Evolutionary conservation across 1,139 yeast species (phyloP).

Genomic region (Martiniozyma asiatica): DNA sequence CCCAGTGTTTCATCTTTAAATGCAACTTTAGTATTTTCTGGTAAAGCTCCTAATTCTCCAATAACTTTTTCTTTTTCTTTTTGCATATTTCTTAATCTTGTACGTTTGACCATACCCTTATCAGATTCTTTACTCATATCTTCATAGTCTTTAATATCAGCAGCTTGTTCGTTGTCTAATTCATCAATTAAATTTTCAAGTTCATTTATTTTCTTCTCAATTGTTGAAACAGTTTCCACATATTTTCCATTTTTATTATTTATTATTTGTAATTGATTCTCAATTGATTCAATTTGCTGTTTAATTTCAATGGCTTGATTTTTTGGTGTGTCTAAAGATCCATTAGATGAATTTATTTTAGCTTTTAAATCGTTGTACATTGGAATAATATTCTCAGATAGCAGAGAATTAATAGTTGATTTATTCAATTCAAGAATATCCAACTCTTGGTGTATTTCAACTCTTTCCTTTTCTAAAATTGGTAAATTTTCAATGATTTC

Average conservation of each 20-base stretch:
- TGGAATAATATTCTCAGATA: conserved; percentile 42
- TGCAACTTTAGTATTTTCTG: conserved; percentile 69
- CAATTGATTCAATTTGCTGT: conserved; percentile 1
- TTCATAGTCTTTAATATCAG: conserved; percentile 45
- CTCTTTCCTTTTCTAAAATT: conserved; percentile 30
- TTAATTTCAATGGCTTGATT: conserved; percentile 4
- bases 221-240: conserved; percentile 1
- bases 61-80: conserved; percentile 66
- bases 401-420: conserved; percentile 44
- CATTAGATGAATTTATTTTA: not conserved
- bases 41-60: conserved; percentile 74
- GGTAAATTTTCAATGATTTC: conserved; percentile 29
- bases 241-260: conserved; percentile 1
- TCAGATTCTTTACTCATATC: conserved; percentile 56
- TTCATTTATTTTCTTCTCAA: conserved; percentile 24
- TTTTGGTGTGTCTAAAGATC: not conserved
- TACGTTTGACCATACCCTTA: conserved; percentile 50
- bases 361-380: conserved; percentile 11
- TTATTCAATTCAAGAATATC: conserved; percentile 39
- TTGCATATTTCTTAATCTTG: conserved; percentile 47
- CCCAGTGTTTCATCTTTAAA: conserved; percentile 33
- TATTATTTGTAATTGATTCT: not conserved
- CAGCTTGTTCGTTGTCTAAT: conserved; percentile 46
- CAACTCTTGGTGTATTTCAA: conserved; percentile 31
- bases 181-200: conserved; percentile 33